These are phyloP conservation scores for Parsonsia alboflavescens DNA, from an alignment of 257 asterid genomes.

Conservation along the genomic window DNA sequence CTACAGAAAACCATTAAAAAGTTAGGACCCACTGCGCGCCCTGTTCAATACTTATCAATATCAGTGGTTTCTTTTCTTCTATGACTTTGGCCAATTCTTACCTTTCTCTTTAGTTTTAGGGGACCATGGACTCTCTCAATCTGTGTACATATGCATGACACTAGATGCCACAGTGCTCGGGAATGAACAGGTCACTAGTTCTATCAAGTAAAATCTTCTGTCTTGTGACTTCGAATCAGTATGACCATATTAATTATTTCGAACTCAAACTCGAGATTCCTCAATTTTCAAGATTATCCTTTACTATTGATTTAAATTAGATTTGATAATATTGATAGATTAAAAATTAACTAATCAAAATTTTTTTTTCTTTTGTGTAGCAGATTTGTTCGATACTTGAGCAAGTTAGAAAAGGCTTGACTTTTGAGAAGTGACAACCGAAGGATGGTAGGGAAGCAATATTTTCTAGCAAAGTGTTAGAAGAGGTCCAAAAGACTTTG, in stretches of 20 bases:
- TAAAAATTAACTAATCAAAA: too few relatives aligned
- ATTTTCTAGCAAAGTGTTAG: not conserved
- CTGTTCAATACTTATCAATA: not conserved
- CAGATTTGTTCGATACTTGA: not conserved
- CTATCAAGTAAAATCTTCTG: too few relatives aligned
- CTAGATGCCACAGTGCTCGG: not conserved
- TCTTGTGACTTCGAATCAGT: too few relatives aligned
- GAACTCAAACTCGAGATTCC: too few relatives aligned
- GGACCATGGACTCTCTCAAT: not conserved
- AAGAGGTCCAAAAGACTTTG: not conserved
- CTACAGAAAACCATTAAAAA: too few relatives aligned
- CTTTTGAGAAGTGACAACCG: not conserved
- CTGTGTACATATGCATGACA: not conserved
- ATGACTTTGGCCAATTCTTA: not conserved
- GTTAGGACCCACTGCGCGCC: not conserved
- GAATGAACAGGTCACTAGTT: not conserved
- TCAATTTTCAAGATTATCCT: too few relatives aligned
- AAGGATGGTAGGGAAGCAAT: not conserved
- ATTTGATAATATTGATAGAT: too few relatives aligned
- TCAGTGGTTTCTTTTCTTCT: too few relatives aligned
- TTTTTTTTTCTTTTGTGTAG: not conserved
- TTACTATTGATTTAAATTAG: too few relatives aligned
- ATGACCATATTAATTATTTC: too few relatives aligned
- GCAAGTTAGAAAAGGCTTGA: not conserved
- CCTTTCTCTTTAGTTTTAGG: not conserved